Evolutionary conservation across 495 filamentous ascomycete species (phyloP), one percentile per base, ranked within the genome.

Genomic region (Penicillium soppii): DNA sequence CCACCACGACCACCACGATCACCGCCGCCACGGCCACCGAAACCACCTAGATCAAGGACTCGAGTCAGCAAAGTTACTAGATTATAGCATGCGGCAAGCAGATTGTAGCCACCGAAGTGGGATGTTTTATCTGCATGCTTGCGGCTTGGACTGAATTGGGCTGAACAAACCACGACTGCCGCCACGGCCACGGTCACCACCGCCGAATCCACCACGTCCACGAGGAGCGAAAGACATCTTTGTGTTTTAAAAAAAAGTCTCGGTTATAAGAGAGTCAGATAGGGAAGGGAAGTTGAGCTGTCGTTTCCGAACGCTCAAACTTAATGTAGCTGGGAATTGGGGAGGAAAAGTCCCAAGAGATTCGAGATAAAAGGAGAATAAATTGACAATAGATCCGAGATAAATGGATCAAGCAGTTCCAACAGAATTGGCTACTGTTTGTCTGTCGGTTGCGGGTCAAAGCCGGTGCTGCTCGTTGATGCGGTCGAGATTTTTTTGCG

Each of bases 401-500:
- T 55, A 27, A 52, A 36, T 48, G 46, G 54, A 45, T 56, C 37
- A 62, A 55, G 43, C 55, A 62, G 51, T 50, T 63, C 46, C 48
- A 54, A 47, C 46, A 39, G 46, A 54, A 58, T 60, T 58, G 60
- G 59, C 61, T 52, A 49, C 54, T 43, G 48, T 55, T 47, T 62
- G 54, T 56, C 45, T 52, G 52, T 67, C 58, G 63, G 52, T 48
- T 54, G 51, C 67, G 50, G 63, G 59, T 71, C 66, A 58, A 65
- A 61, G 62, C 67, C 67, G 53, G 58, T 66, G 64, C 61, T 72
- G 70, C 64, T 72, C 59, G 71, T 73, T 68, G 70, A 66, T 69
- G 65, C 67, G 61, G 68, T 71, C 67, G 67, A 74, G 70, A 69
- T 68, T 74, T 73, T 71, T 72, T 71, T 68, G 54, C 53, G 66